These are phyloP conservation scores for Ballota nigra DNA, from an alignment of 257 asterid genomes.

Conservation along the genomic window DNA sequence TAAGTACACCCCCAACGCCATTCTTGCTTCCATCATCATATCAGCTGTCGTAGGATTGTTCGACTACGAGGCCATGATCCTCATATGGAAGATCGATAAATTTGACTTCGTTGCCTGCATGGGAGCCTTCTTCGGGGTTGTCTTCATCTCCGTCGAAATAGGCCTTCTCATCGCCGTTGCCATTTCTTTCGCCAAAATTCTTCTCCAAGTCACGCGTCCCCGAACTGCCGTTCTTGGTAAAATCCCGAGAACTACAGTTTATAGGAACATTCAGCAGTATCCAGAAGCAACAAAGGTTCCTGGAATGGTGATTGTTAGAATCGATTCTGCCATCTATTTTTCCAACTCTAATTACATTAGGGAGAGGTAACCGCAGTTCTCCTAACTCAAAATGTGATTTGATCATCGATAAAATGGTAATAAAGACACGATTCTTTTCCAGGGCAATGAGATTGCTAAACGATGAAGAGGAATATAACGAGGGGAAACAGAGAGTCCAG, in stretches of 20 bases:
- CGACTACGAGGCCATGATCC: slow-evolving; percentile 53
- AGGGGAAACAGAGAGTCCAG: slow-evolving; percentile 35
- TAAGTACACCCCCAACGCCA: slow-evolving; percentile 71
- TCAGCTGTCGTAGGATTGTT: slow-evolving; percentile 59
- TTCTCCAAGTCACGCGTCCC: slow-evolving; percentile 79
- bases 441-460: slow-evolving; percentile 59
- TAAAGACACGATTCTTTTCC: slow-evolving; percentile 1
- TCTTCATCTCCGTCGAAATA: slow-evolving; percentile 57
- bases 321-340: slow-evolving; percentile 76
- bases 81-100: slow-evolving; percentile 69
- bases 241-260: slow-evolving; percentile 59
- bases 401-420: neutral
- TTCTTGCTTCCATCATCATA: slow-evolving; percentile 70
- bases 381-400: neutral
- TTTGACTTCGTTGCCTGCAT: slow-evolving; percentile 73
- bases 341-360: slow-evolving; percentile 69
- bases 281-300: slow-evolving; percentile 71
- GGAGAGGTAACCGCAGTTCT: slow-evolving; percentile 44
- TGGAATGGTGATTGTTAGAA: slow-evolving; percentile 50
- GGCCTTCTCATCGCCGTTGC: slow-evolving; percentile 75
- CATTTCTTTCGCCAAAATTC: slow-evolving; percentile 71
- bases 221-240: slow-evolving; percentile 60
- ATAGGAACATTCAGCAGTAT: slow-evolving; percentile 67
- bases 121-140: slow-evolving; percentile 84
- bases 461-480: slow-evolving; percentile 60